Evolutionary conservation across 2,329 filamentous ascomycete species (phyloP), one percentile per base, ranked within the genome.

Genomic region (Exophiala spinifera): DNA sequence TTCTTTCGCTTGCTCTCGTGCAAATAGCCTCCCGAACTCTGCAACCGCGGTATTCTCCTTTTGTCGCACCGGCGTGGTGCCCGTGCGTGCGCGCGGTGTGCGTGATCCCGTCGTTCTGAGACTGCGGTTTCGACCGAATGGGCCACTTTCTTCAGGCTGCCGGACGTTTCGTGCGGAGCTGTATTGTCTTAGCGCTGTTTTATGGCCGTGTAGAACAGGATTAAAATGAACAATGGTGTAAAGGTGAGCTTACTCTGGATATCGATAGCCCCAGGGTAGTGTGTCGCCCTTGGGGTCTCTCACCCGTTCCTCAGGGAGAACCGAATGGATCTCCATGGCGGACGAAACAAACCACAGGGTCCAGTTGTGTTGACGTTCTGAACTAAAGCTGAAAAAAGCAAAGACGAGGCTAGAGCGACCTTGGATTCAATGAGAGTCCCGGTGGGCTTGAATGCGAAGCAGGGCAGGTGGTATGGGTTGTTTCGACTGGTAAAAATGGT

Each of bases 251-350:
- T 69, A 83, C 80, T 83, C 80, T 68, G 80, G 79, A 65, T 78
- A 82, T 60, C 84, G 78, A 67, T 82, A 82, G 14, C 75, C 82
- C 82, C 81, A 86, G n/a, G 83, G 83, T 46, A 86, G 66, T 50
- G 75, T 72, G 62, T 80, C 79, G 46, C 83, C 82, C 46, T 78
- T 77, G 49, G 79, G 76, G 64, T 85, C 81, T 64, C 76, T 74
- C 28, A 80, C 81, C 64, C 82, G 79, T 69, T 86, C 83, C 62
- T 81, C 76, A 50, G 80, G 80, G 31, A 83, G 82, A 10, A 86
- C 83, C 28, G 80, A 81, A 68, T 86, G 83, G 48, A 86, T 82
- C 69, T 86, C 83, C 79, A 85, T 85, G 20, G 28, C 11, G 28
- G 28, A 8, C 28, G 28, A 31, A 11, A 1, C 7, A 19, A 21